Base-by-base conservation (phyloP, 2,329 filamentous ascomycete species). In the Fusarium fujikuroi region DNA sequence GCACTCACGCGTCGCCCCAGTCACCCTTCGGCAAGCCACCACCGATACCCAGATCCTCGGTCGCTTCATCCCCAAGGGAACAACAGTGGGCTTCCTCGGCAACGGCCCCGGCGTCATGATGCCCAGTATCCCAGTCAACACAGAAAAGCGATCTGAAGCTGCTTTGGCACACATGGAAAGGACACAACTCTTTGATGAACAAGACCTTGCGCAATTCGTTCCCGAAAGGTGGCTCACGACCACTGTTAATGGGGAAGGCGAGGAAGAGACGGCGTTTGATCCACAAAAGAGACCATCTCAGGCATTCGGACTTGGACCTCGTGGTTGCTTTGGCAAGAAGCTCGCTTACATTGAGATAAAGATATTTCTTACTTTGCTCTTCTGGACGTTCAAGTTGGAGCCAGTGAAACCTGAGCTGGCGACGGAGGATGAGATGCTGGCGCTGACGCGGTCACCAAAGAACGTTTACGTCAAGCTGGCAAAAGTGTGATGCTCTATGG, bases 161-260 rank as follows among this genome's bases (percentile, higher is more conserved):
- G 54, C 67, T 1, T 21, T 43, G 0, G 60, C 49, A 1, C 60
- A 69, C 1, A 62, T 60, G 39, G 42, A 53, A 28, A 70, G 28
- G 25, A 59, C 47, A 5, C 53, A 63, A 28, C 46, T n/a, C 44
- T 77, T 50, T 75, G 79, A 79, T 7, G 70, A 79, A 39, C 66
- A 47, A n/a, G 77, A 72, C 42, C 69, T 63, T 52, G 72, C 36
- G 39, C 47, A 66, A 1, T 85, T 83, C 49, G 58, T 75, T 28
- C 82, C 83, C 0, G 82, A 84, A 63, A 70, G 82, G 9, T 84
- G 83, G 83, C 75, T 84, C 2, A 61, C 56, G 49, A 76, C 62
- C 1, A 34, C 36, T 9, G 53, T 23, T 5, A 62, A 37, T 7
- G 60, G 44, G 0, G 16, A 40, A 0, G 73, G 61, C 30, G 32